Percentiles rank a stretch among this genome's conserved stretches.
Evolutionary conservation across 1,284 basidiomycete genomes (phyloP).

Genomic region (Ceratobasidium sp.): DNA sequence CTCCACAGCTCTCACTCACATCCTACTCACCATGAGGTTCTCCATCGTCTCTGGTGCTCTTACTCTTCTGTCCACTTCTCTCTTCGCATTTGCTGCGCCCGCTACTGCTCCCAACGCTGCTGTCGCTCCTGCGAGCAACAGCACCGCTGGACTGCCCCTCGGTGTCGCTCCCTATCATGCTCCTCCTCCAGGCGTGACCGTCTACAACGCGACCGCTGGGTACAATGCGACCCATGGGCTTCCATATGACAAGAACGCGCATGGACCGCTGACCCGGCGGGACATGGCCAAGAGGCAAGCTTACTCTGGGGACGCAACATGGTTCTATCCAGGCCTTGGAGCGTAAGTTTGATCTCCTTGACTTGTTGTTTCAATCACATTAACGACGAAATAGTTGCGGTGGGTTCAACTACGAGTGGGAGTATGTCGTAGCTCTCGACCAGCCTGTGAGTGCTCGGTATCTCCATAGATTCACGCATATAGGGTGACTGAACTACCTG

Average conservation of each 20-base stretch:
- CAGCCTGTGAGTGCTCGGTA: background rate
- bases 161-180: background rate
- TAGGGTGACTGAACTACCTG: no score
- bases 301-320: background rate
- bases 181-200: background rate
- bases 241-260: background rate
- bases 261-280: background rate
- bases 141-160: background rate
- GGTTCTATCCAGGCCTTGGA: conserved; percentile 11
- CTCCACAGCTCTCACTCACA: background rate
- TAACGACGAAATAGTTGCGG: background rate
- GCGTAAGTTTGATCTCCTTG: background rate
- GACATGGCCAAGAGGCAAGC: background rate
- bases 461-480: background rate
- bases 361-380: background rate
- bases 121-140: no score
- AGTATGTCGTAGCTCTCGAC: conserved; percentile 5
- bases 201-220: conserved; percentile 3
- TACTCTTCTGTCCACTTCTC: background rate
- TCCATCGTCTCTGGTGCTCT: background rate
- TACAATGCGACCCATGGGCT: conserved; percentile 10
- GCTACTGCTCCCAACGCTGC: background rate
- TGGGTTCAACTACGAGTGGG: background rate
- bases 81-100: background rate
- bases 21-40: conserved; percentile 1